Conservation (phyloP, 306 rosid species). For the Abrus pulchellus region DNA sequence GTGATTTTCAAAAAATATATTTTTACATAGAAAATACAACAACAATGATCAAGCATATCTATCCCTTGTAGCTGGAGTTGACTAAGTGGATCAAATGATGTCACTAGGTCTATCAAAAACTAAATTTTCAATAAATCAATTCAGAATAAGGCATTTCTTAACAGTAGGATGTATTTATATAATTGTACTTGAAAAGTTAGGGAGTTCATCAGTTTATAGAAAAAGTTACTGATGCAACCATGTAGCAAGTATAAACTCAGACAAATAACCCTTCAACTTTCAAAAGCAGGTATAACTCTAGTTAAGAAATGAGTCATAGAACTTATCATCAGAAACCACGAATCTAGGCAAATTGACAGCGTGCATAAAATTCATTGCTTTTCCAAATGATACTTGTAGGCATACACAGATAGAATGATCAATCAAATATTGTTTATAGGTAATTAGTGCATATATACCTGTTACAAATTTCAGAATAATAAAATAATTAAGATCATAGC, state of each 20-base stretch:
- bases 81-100: no score
- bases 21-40: no score
- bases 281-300: not conserved
- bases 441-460: not conserved
- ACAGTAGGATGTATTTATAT: no score
- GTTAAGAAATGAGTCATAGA: not conserved
- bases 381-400: not conserved
- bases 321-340: conserved; percentile 17
- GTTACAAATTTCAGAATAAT: conserved; percentile 24
- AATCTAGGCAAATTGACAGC: not conserved
- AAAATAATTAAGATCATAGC: conserved; percentile 21
- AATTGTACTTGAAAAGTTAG: not conserved
- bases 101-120: no score
- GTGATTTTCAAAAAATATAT: no score
- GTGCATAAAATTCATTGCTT: conserved; percentile 1
- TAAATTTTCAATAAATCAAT: no score
- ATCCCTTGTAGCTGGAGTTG: no score
- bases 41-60: no score
- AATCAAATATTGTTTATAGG: not conserved
- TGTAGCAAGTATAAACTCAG: not conserved
- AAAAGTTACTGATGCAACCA: conserved; percentile 19
- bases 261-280: conserved; percentile 25
- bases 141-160: no score
- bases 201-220: conserved; percentile 23
- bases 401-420: not conserved